Conservation (phyloP, 495 filamentous ascomycete genomes). For the Aspergillus sclerotioniger region DNA sequence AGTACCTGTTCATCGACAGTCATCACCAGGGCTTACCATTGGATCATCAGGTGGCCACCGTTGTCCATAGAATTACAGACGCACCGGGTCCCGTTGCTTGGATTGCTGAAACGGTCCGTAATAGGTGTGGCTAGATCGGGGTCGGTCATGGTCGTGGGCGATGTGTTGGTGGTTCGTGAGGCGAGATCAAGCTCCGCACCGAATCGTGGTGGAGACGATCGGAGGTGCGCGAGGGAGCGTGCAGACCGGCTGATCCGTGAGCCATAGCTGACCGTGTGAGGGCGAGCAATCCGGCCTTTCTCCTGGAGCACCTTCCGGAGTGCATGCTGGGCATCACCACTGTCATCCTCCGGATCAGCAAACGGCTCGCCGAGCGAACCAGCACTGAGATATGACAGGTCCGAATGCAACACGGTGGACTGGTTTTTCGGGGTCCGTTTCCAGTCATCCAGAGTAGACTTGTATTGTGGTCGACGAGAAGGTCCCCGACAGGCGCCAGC, state of each 20-base stretch:
- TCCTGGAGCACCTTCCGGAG: conserved; percentile 71
- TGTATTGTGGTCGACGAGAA: conserved; percentile 28
- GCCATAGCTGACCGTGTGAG: conserved; percentile 34
- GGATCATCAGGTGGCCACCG: conserved; percentile 72
- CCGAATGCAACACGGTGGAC: conserved; percentile 33
- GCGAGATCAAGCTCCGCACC: conserved; percentile 39
- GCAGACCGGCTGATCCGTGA: conserved; percentile 30
- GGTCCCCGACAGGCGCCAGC: conserved; percentile 32
- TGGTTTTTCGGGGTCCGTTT: conserved; percentile 39
- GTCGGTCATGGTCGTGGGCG: conserved; percentile 68
- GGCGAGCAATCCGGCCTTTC: conserved; percentile 50
- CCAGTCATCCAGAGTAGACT: conserved; percentile 33
- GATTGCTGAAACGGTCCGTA: conserved; percentile 54
- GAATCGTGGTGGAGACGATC: conserved; percentile 46
- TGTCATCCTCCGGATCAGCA: conserved; percentile 47
- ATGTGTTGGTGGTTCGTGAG: conserved; percentile 45
- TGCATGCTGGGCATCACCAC: conserved; percentile 58
- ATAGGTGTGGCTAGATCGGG: conserved; percentile 65
- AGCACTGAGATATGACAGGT: conserved; percentile 34
- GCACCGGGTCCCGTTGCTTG: conserved; percentile 65
- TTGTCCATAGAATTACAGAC: conserved; percentile 66
- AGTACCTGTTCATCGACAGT: conserved; percentile 12
- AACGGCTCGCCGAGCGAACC: conserved; percentile 56
- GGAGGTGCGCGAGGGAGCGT: conserved; percentile 39
- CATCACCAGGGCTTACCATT: conserved; percentile 58